A percentile compares a stretch with the other conserved stretches of the same genome.
Evolutionary conservation across 139 green algal species (phyloP).

Genomic region (Coelastrella sp.): DNA sequence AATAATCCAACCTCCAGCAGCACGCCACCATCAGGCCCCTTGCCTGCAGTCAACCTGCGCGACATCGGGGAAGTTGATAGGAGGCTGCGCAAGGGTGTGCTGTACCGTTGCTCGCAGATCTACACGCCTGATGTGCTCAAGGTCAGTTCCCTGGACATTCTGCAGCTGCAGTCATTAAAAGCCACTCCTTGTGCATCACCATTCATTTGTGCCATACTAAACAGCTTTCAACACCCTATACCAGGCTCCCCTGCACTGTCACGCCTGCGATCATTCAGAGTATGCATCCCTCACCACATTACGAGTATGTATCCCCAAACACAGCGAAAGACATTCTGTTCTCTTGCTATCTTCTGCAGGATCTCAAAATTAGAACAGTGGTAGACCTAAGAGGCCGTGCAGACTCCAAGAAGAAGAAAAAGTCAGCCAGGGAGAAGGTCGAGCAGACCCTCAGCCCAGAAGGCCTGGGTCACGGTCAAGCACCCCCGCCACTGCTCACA

Average conservation of each 20-base stretch:
- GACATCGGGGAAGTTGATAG: constrained; percentile 46
- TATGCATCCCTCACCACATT: no score
- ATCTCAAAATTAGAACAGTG: constrained; percentile 8
- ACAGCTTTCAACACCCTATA: not conserved
- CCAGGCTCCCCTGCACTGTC: no score
- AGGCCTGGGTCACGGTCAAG: not conserved
- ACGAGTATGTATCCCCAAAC: not conserved
- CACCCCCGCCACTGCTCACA: constrained; percentile 8
- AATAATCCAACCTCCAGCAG: not conserved
- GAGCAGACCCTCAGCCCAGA: not conserved
- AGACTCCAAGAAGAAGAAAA: constrained; percentile 28
- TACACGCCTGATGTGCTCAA: constrained; percentile 39
- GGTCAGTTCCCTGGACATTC: not conserved
- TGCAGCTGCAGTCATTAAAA: not conserved
- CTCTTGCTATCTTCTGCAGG: not conserved
- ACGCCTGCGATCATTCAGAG: no score
- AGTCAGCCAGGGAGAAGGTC: not conserved
- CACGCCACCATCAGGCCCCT: not conserved
- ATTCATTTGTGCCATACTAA: not conserved
- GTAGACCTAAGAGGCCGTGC: constrained; percentile 34
- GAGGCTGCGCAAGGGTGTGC: constrained; percentile 16
- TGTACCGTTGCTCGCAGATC: constrained; percentile 53
- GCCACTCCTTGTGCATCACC: no score
- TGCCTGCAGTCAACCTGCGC: constrained; percentile 44
- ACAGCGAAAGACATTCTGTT: not conserved